A percentile compares a stretch with the other conserved stretches of the same genome.
Evolutionary conservation across 2,329 filamentous ascomycete genomes (phyloP).

Genomic region (Pseudocercospora ulei): DNA sequence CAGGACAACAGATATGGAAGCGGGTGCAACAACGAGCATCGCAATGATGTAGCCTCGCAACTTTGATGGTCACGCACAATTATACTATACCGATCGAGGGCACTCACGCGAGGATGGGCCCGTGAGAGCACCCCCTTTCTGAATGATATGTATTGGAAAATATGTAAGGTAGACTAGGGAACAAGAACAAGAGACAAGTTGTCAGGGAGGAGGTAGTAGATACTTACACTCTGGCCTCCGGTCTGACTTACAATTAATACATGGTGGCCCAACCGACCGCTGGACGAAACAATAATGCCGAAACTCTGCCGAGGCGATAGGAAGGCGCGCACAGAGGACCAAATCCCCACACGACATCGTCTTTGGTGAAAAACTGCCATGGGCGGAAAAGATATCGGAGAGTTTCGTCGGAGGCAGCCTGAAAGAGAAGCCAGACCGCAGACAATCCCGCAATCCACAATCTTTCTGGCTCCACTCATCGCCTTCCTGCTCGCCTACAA

Average conservation of each 20-base stretch:
- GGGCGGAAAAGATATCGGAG: constrained; percentile 4
- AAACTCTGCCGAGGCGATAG: constrained; percentile 3
- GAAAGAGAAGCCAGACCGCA: not conserved
- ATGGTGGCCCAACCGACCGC: too few species aligned
- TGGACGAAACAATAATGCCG: constrained; percentile 2
- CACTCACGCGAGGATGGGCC: too few species aligned
- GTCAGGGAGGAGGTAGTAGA: too few species aligned
- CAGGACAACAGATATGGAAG: constrained; percentile 52
- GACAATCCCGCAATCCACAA: constrained; percentile 9
- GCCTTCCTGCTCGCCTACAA: constrained; percentile 22
- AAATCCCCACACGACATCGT: constrained; percentile 5
- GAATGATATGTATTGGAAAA: too few species aligned
- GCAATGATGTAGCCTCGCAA: too few species aligned
- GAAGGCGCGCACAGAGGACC: not conserved
- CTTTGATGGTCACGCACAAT: too few species aligned
- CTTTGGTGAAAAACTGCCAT: constrained; percentile 6
- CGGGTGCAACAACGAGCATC: constrained; percentile 20
- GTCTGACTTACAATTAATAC: too few species aligned
- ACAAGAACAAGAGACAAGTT: too few species aligned
- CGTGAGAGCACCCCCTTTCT: too few species aligned
- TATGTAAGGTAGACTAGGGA: too few species aligned
- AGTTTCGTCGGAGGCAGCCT: not conserved
- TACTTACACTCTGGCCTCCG: too few species aligned
- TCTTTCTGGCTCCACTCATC: constrained; percentile 18
- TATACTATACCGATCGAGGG: too few species aligned